Percentiles rank a stretch among this genome's conserved stretches.
Conservation (phyloP, 2,329 filamentous ascomycete species). For the Colletotrichum sp. region DNA sequence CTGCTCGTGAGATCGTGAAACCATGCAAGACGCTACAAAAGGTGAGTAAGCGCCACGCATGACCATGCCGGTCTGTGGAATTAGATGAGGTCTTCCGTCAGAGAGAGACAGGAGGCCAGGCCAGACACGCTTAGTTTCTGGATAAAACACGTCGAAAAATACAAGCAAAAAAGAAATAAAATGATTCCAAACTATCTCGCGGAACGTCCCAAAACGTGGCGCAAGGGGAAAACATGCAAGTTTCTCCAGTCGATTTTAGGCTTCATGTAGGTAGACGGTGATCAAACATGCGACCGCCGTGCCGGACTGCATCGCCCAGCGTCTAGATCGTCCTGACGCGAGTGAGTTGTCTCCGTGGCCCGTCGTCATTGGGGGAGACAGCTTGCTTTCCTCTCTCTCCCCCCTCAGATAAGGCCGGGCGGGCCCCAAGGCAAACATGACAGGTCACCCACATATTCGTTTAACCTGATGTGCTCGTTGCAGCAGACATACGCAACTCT, state of each 20-base stretch:
- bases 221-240: background rate
- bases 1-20: conserved; percentile 5
- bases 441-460: background rate
- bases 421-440: background rate
- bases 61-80: background rate
- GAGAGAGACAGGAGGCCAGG: background rate
- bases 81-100: background rate
- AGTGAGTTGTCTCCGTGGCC: background rate
- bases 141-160: background rate
- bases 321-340: background rate
- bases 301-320: background rate
- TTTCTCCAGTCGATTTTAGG: background rate
- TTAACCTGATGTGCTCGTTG: background rate
- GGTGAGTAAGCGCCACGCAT: conserved; percentile 3
- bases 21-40: background rate
- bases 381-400: background rate
- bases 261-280: background rate
- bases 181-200: background rate
- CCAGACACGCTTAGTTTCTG: background rate
- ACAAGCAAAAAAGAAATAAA: background rate
- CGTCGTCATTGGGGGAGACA: background rate
- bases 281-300: conserved; percentile 1
- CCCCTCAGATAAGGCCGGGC: background rate
- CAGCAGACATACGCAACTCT: background rate
- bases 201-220: background rate